A percentile compares a stretch with the other conserved stretches of the same genome.
These are phyloP conservation scores for Penicillium bialowiezense DNA, from an alignment of 495 filamentous ascomycete genomes.

Conservation along the genomic window DNA sequence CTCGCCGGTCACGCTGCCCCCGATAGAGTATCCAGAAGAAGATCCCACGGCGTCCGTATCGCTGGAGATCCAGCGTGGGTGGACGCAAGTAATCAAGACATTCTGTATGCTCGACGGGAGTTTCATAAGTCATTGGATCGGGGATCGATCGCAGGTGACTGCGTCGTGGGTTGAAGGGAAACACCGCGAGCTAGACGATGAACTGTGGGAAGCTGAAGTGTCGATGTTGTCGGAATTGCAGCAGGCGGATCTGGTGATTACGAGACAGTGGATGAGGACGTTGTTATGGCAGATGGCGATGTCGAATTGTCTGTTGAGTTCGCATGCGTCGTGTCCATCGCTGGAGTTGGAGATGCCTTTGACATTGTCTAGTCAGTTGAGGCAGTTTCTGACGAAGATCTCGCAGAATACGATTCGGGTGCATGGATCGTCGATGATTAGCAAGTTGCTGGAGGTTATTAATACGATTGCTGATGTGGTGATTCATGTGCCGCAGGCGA, in stretches of 20 bases:
- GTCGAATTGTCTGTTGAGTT: constrained; percentile 46
- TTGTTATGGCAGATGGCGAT: constrained; percentile 54
- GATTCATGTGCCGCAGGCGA: constrained; percentile 22
- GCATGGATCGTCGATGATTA: constrained; percentile 54
- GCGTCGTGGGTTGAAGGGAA: constrained; percentile 27
- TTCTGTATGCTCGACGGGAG: constrained; percentile 22
- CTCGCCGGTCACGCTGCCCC: constrained; percentile 18
- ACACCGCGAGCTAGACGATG: constrained; percentile 25
- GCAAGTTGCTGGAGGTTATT: constrained; percentile 57
- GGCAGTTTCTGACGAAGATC: constrained; percentile 42
- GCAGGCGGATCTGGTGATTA: constrained; percentile 53
- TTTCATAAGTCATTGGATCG: constrained; percentile 26
- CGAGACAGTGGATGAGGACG: constrained; percentile 53
- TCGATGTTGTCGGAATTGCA: constrained; percentile 37
- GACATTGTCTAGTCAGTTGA: constrained; percentile 46
- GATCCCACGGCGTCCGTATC: constrained; percentile 9
- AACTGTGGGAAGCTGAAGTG: constrained; percentile 26
- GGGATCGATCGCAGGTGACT: constrained; percentile 23
- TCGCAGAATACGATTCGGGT: constrained; percentile 47
- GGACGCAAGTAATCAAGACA: constrained; percentile 22
- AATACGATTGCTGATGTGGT: constrained; percentile 57
- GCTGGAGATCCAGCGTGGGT: constrained; percentile 16
- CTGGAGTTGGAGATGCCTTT: constrained; percentile 53
- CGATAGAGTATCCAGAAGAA: constrained; percentile 20
- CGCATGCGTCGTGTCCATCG: constrained; percentile 31